A percentile compares a stretch with the other conserved stretches of the same genome.
phyloP scores from a whole-genome alignment of 2,329 filamentous ascomycete species.

The Fusarium dlaminii region DNA sequence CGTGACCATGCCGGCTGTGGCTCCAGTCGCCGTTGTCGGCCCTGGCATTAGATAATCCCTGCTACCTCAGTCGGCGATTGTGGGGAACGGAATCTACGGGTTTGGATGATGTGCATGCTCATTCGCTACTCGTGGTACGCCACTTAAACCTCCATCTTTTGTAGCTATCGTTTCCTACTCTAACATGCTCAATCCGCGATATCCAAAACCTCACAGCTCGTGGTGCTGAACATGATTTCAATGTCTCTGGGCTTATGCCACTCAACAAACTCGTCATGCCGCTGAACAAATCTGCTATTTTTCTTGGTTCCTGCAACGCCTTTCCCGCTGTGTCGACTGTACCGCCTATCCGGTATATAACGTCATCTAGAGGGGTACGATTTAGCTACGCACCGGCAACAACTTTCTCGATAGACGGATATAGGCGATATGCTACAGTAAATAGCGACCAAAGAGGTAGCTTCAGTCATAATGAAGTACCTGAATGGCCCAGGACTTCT shows the following conservation, averaged over 20 bases:
- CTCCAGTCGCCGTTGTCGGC: conserved; percentile 13
- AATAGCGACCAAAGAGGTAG: conserved; percentile 10
- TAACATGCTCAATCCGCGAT: conserved; percentile 39
- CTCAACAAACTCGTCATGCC: conserved; percentile 29
- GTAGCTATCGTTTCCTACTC: conserved; percentile 30
- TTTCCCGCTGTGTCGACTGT: conserved; percentile 25
- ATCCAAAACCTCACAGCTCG: conserved; percentile 6
- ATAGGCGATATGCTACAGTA: conserved; percentile 37
- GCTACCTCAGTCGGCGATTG: not conserved
- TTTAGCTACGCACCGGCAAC: conserved; percentile 6
- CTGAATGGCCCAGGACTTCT: conserved; percentile 58
- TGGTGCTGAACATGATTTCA: conserved; percentile 32
- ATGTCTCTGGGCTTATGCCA: conserved; percentile 15
- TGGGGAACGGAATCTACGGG: conserved; percentile 16
- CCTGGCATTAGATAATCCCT: conserved; percentile 25
- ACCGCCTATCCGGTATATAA: conserved; percentile 30
- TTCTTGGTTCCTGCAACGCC: conserved; percentile 35
- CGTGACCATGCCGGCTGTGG: conserved; percentile 12
- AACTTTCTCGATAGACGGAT: not conserved
- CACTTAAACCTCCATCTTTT: not conserved
- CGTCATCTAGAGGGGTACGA: conserved; percentile 33
- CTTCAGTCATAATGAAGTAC: conserved; percentile 16
- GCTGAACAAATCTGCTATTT: conserved; percentile 30
- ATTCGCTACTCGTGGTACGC: conserved; percentile 28
- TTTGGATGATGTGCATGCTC: conserved; percentile 9